These are phyloP conservation scores for Aspergillus cavernicola DNA, from an alignment of 495 filamentous ascomycete genomes.

Conservation along the genomic window DNA sequence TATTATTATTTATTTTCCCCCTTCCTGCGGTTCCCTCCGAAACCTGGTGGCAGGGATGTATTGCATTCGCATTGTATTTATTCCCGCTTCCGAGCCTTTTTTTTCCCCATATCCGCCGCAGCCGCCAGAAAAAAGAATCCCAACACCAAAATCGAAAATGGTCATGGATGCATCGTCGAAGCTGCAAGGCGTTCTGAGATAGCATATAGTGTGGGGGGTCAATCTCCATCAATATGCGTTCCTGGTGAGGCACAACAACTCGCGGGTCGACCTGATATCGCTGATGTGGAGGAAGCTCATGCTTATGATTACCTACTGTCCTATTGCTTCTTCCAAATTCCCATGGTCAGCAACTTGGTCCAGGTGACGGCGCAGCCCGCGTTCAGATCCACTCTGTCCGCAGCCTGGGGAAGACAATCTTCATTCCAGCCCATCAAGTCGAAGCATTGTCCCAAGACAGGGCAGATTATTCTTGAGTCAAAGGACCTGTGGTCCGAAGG, in stretches of 20 bases:
- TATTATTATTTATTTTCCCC: neutral
- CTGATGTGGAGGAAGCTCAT: neutral
- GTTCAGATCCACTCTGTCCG: conserved; percentile 12
- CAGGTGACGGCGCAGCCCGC: conserved; percentile 14
- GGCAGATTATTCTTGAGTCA: neutral
- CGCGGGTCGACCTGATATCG: neutral
- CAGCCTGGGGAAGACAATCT: conserved; percentile 11
- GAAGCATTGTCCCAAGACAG: neutral
- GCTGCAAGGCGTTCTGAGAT: neutral
- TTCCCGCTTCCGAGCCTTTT: neutral
- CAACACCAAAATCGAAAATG: neutral
- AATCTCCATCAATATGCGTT: neutral
- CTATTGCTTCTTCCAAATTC: conserved; percentile 2
- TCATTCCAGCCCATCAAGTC: conserved; percentile 2
- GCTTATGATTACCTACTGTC: conserved; percentile 9
- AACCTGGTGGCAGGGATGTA: neutral
- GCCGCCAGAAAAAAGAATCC: conserved; percentile 8
- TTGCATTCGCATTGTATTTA: conserved; percentile 5
- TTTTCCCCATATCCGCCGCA: conserved; percentile 16
- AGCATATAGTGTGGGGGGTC: conserved; percentile 9
- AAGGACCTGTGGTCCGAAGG: neutral
- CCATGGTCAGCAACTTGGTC: conserved; percentile 3
- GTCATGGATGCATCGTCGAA: neutral
- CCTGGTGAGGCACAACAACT: neutral
- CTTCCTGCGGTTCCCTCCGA: conserved; percentile 4